Base-by-base conservation (phyloP, 345 rosid genomes). In the Noccaea bulbosa region DNA sequence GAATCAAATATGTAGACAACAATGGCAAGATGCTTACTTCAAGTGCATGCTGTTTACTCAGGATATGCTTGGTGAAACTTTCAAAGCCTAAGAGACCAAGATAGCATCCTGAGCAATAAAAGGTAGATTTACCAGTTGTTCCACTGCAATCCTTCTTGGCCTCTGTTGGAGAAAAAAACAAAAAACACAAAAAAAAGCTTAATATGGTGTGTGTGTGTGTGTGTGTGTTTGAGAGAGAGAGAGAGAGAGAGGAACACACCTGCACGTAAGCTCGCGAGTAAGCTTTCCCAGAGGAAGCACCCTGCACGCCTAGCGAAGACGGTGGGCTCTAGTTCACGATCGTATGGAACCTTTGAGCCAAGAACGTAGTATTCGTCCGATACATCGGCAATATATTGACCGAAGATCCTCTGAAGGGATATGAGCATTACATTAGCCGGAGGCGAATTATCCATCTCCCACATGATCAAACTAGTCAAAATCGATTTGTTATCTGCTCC, bases 131-230 rank as follows among this genome's bases (percentile, higher is more conserved):
- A 22, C 54, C 51, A 27, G 51, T 17, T 48, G 51, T 17, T 48
- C 20, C 30, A 48, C 53, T 20, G 54, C 54, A 10, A 3, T 9
- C 54, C 33, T 49, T n/a, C 33, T 49, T 24, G 27, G 27, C 27
- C 2, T 24, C 27, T 24, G 27, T 24, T 24, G 27, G 27, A 22
- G 27, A 24, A 24, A 24, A 24, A 24, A 2, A 24, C 1, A 1
- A 17, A 2, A 0, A 2, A 2, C 0, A 2, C 2, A 24, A 2
- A 2, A 2, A 24, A 2, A 3, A 2, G 2, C 27, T 1, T 24
- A 24, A 24, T 24, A 2, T 24, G 2, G 2, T 2, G 1, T 24
- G 27, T 24, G 27, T 1, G 27, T 1, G 2, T 24, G 2, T 2
- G 1, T 2, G 1, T 24, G 27, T 24, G 27, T 24, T 24, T 24